Evolutionary conservation across 306 rosid genomes (phyloP), one percentile per base, ranked within the genome.

Genomic region (Casuarina glauca): DNA sequence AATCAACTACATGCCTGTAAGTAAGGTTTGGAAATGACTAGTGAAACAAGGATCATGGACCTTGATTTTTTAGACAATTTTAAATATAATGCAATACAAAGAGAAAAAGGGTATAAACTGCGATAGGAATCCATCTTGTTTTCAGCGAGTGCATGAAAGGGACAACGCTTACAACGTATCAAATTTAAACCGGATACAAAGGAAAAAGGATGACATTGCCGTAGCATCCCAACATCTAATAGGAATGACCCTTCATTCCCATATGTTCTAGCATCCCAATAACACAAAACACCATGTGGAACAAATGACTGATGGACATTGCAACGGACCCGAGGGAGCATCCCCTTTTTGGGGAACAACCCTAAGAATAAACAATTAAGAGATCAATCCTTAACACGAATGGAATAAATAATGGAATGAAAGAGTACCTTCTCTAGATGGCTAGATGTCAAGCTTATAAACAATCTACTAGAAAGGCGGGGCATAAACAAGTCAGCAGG

Each of bases 361-460:
- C 89, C 86, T 74, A 91, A 87, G 88, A 88, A 91, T 89, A 87
- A 91, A 88, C 79, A 91, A 85, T 82, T 50, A 80, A 74, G 84
- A 86, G 32, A 84, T 78, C 78, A 76, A 82, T 77, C 68, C 84
- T 83, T 70, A 11, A 84, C 75, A 88, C 88, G 64, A 86, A 82
- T 74, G 77, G 74, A 77, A 80, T 81, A 74, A 74, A 73, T 72
- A 82, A 86, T 79, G 46, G 76, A 84, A 84, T 77, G 57, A 80
- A 68, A 60, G 74, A 78, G 88, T 48, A 84, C 79, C 85, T 82
- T 87, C 89, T 76, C 88, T 89, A 84, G 75, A 82, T 73, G 88
- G 85, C 84, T 70, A 84, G 80, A 84, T 73, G 88, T 91, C 91
- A 87, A 89, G 84, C 84, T 88, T 89, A 93, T 89, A 71, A 89